A percentile compares a stretch with the other conserved stretches of the same genome.
These are phyloP conservation scores for Elongisporangium senticosum DNA, from an alignment of 352 stramenopile genomes.

Conservation along the genomic window DNA sequence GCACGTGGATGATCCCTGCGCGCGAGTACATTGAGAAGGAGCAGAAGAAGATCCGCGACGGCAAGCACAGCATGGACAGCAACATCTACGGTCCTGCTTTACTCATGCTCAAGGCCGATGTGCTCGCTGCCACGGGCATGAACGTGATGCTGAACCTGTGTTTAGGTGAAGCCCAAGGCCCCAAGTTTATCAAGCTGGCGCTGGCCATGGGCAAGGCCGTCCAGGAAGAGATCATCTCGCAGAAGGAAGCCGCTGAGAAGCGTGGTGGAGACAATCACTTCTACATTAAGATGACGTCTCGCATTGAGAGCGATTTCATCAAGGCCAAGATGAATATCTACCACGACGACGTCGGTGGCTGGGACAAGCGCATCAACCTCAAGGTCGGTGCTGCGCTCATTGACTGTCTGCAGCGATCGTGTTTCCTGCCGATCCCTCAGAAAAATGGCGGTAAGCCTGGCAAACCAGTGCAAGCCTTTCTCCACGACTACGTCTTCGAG, in stretches of 20 bases:
- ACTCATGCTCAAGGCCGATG: slow-evolving; percentile 48
- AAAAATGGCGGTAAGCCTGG: slow-evolving; percentile 16
- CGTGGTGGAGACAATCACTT: slow-evolving; percentile 20
- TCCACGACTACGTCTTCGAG: slow-evolving; percentile 78
- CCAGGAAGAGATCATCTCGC: slow-evolving; percentile 66
- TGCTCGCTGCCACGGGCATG: slow-evolving; percentile 51
- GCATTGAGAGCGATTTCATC: slow-evolving; percentile 27
- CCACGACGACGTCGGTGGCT: slow-evolving; percentile 71
- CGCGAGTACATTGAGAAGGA: slow-evolving; percentile 40
- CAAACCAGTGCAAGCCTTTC: slow-evolving; percentile 46
- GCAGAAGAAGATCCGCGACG: slow-evolving; percentile 41
- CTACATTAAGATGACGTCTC: slow-evolving; percentile 20
- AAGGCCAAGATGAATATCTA: slow-evolving; percentile 49
- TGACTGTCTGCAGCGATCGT: slow-evolving; percentile 76
- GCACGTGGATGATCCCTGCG: slow-evolving; percentile 46
- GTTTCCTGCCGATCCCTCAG: slow-evolving; percentile 41
- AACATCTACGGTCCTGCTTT: slow-evolving; percentile 68
- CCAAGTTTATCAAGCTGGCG: slow-evolving; percentile 80
- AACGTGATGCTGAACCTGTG: slow-evolving; percentile 73
- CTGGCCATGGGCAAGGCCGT: slow-evolving; percentile 69
- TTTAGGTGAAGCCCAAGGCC: slow-evolving; percentile 52
- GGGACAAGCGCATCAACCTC: slow-evolving; percentile 85
- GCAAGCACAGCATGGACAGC: slow-evolving; percentile 62
- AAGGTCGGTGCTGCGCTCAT: slow-evolving; percentile 86
- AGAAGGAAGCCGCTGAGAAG: slow-evolving; percentile 39